Conservation (phyloP, 257 asterid genomes). For the Rhazya stricta region DNA sequence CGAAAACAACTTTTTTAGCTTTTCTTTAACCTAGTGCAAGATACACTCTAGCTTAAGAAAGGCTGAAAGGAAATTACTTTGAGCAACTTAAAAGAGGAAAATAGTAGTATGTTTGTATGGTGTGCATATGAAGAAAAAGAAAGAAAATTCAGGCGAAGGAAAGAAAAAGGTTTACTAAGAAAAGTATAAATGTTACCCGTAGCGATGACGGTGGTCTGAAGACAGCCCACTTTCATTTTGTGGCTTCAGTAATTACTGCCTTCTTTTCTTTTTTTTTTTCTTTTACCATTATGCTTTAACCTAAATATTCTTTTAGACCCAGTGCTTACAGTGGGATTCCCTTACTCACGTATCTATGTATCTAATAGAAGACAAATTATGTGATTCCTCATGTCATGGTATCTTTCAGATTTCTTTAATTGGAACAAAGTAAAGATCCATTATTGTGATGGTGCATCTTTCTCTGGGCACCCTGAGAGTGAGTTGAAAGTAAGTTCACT, state of each 20-base stretch:
- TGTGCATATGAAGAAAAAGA: background rate
- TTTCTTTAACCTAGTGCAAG: no score
- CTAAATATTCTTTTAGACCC: background rate
- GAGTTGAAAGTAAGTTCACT: constrained; percentile 62
- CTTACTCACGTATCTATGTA: background rate
- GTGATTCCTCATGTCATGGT: constrained; percentile 15
- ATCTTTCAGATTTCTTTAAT: constrained; percentile 67
- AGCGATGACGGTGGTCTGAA: background rate
- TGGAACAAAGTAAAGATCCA: constrained; percentile 90
- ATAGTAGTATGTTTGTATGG: background rate
- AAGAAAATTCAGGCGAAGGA: background rate
- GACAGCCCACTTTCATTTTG: background rate
- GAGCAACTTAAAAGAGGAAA: no score
- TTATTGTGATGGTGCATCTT: constrained; percentile 93
- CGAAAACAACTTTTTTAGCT: no score
- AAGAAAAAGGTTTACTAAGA: background rate
- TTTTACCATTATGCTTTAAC: background rate
- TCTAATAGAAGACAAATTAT: background rate
- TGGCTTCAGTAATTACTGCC: background rate
- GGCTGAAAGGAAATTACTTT: no score
- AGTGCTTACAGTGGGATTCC: background rate
- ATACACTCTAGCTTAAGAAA: no score
- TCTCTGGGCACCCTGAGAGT: constrained; percentile 67
- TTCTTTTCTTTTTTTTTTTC: background rate
- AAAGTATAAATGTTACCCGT: background rate